Evolutionary conservation across 106 monocot genomes (phyloP).

Genomic region (Acorus calamus): DNA sequence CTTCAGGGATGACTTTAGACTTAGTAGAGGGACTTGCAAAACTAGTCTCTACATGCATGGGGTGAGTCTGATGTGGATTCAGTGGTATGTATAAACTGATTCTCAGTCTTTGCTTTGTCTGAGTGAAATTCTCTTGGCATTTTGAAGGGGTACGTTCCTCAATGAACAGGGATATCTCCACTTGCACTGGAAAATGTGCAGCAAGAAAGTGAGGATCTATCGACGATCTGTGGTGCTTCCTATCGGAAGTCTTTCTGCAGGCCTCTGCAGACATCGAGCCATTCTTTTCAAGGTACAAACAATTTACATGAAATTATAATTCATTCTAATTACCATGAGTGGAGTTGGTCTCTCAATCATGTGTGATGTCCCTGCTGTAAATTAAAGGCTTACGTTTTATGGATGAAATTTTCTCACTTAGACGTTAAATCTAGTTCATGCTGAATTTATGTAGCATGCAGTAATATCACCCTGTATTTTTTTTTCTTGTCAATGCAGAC

Average conservation of each 20-base stretch:
- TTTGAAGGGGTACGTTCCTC: constrained; percentile 44
- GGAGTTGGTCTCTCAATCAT: too few relatives aligned
- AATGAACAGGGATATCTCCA: constrained; percentile 50
- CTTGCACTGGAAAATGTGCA: constrained; percentile 45
- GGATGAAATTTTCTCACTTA: too few relatives aligned
- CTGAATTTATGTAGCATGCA: too few relatives aligned
- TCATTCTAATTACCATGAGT: too few relatives aligned
- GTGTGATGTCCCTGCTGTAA: too few relatives aligned
- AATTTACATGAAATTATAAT: too few relatives aligned
- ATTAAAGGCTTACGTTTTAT: too few relatives aligned
- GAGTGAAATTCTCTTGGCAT: constrained; percentile 5
- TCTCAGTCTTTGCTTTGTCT: not conserved
- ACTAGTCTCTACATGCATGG: constrained; percentile 65
- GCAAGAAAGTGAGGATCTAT: constrained; percentile 43
- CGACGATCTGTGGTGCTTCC: constrained; percentile 33
- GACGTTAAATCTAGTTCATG: too few relatives aligned
- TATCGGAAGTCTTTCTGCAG: constrained; percentile 43
- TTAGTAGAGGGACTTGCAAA: constrained; percentile 35
- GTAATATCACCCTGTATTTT: not conserved
- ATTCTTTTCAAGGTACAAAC: constrained; percentile 65
- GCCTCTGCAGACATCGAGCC: constrained; percentile 69
- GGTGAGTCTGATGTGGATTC: constrained; percentile 18
- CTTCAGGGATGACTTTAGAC: constrained; percentile 30
- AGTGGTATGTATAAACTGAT: too few relatives aligned
- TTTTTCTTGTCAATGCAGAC: constrained; percentile 29